These are phyloP conservation scores for Colletotrichum filicis DNA, from an alignment of 2,329 filamentous ascomycete species.

Conservation along the genomic window DNA sequence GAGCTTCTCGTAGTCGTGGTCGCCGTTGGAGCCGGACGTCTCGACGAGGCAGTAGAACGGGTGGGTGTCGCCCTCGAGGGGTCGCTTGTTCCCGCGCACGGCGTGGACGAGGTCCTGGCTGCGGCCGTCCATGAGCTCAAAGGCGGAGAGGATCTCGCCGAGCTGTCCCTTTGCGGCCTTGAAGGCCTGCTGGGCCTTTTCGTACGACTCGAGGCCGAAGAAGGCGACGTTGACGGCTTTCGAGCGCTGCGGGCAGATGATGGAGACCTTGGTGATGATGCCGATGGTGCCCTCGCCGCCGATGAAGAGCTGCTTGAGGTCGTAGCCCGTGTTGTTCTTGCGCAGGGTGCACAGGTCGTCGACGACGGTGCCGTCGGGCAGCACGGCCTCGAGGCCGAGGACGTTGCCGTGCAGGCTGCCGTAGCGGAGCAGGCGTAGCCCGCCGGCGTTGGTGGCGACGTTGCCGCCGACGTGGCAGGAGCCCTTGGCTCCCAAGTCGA, in stretches of 20 bases:
- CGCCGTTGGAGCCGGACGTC: slow-evolving; percentile 92
- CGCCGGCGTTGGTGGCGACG: slow-evolving; percentile 94
- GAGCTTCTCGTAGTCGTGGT: slow-evolving; percentile 94
- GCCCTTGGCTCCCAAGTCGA: slow-evolving; percentile 97
- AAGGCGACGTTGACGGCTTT: slow-evolving; percentile 94
- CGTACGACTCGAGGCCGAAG: slow-evolving; percentile 90
- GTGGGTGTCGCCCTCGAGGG: slow-evolving; percentile 79
- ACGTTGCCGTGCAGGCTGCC: slow-evolving; percentile 95
- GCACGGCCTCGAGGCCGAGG: slow-evolving; percentile 90
- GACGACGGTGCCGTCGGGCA: slow-evolving; percentile 92
- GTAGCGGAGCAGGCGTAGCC: slow-evolving; percentile 88
- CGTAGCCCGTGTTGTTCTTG: slow-evolving; percentile 99
- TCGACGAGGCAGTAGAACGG: slow-evolving; percentile 98
- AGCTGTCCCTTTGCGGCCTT: slow-evolving; percentile 89
- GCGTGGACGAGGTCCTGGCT: slow-evolving; percentile 82
- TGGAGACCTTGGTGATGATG: slow-evolving; percentile 89
- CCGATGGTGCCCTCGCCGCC: slow-evolving; percentile 95
- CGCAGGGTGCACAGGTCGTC: slow-evolving; percentile 88
- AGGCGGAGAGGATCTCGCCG: slow-evolving; percentile 94
- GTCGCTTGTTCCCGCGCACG: slow-evolving; percentile 81
- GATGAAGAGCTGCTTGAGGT: slow-evolving; percentile 96
- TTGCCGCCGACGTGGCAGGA: slow-evolving; percentile 98
- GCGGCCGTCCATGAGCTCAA: slow-evolving; percentile 93
- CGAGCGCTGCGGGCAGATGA: slow-evolving; percentile 88
- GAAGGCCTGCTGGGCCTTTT: slow-evolving; percentile 88